A percentile compares a stretch with the other conserved stretches of the same genome.
These are phyloP conservation scores for Gliomastix tumulicola DNA, from an alignment of 2,329 filamentous ascomycete species.

Conservation along the genomic window DNA sequence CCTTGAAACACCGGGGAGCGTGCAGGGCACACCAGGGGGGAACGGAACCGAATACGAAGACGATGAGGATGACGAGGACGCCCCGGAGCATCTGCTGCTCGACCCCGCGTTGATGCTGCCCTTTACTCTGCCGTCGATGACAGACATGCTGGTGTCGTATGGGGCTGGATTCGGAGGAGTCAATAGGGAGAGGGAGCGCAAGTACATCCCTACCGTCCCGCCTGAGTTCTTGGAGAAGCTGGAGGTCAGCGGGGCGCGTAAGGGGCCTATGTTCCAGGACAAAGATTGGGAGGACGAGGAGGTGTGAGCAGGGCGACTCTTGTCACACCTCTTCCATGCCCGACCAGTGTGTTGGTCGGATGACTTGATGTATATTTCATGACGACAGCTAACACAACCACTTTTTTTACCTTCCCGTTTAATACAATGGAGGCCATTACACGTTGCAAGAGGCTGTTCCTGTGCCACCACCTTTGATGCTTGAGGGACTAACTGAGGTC, in stretches of 20 bases:
- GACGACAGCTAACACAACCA: too few relatives aligned
- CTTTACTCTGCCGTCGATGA: conserved; percentile 90
- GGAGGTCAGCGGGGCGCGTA: conserved; percentile 51
- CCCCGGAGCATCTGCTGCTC: conserved; percentile 69
- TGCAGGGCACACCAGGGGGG: conserved; percentile 25
- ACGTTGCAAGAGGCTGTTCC: too few relatives aligned
- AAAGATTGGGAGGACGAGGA: conserved; percentile 64
- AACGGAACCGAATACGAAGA: conserved; percentile 21
- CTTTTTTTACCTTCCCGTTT: too few relatives aligned
- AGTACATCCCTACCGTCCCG: conserved; percentile 93
- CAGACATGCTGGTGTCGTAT: conserved; percentile 94
- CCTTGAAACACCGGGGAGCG: conserved; percentile 32
- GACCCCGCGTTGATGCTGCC: conserved; percentile 90
- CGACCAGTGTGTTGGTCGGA: too few relatives aligned
- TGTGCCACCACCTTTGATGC: too few relatives aligned
- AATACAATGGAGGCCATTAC: too few relatives aligned
- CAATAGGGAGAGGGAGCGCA: conserved; percentile 84
- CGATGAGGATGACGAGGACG: conserved; percentile 58
- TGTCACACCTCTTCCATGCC: too few relatives aligned
- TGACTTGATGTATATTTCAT: too few relatives aligned
- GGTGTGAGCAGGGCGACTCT: conserved; percentile 25
- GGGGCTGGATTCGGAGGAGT: conserved; percentile 90
- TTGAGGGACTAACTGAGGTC: too few relatives aligned
- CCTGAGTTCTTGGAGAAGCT: conserved; percentile 88
- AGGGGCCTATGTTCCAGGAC: conserved; percentile 52